Conservation (phyloP, 306 rosid genomes). For the Rubus parviflorus region DNA sequence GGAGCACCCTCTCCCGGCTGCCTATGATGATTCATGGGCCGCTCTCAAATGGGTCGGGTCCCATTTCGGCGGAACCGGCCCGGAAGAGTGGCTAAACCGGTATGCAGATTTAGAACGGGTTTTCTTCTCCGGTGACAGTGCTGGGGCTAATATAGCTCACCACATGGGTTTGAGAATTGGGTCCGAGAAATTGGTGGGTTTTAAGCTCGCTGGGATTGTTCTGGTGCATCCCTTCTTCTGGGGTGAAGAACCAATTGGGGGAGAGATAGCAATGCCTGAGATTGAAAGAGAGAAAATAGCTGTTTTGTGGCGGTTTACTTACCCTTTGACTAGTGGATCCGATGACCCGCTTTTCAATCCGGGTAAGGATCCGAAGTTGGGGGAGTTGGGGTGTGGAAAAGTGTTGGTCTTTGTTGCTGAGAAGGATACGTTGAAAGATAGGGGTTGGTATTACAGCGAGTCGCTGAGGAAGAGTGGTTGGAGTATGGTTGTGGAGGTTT, state of each 20-base stretch:
- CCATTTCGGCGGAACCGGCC: conserved; percentile 24
- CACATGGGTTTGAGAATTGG: conserved; percentile 35
- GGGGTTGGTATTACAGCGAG: conserved; percentile 23
- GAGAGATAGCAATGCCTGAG: not conserved
- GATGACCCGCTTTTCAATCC: conserved; percentile 35
- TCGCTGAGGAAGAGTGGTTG: conserved; percentile 19
- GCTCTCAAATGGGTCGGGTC: conserved; percentile 43
- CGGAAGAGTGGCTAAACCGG: conserved; percentile 53
- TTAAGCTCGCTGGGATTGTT: conserved; percentile 40
- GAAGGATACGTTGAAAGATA: conserved; percentile 30
- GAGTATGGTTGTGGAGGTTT: conserved; percentile 16
- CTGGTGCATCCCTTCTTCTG: conserved; percentile 53
- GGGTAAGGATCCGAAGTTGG: conserved; percentile 24
- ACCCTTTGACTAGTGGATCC: conserved; percentile 15
- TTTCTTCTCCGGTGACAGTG: conserved; percentile 62
- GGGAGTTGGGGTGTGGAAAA: conserved; percentile 22
- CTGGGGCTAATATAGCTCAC: conserved; percentile 54
- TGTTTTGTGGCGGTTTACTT: not conserved
- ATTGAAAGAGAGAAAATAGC: not conserved
- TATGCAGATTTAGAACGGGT: conserved; percentile 30
- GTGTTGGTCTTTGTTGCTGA: conserved; percentile 38
- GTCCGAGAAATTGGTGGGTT: not conserved
- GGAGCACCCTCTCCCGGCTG: conserved; percentile 52
- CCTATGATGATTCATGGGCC: conserved; percentile 57
- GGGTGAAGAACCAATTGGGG: conserved; percentile 19